Conservation (phyloP, 345 rosid species). For the Noccaea bulbosa region DNA sequence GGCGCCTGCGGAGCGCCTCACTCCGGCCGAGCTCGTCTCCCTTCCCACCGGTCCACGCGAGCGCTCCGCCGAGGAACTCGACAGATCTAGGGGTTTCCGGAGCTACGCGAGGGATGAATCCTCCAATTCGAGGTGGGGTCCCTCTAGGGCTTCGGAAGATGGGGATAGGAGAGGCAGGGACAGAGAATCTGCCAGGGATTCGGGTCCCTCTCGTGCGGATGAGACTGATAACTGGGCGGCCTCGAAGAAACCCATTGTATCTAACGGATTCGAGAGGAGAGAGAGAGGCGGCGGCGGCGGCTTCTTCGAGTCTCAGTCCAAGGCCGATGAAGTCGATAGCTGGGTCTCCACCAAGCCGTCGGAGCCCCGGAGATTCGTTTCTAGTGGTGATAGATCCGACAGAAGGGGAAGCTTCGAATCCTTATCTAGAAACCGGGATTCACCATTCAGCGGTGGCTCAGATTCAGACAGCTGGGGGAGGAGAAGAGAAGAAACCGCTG, state of each 20-base stretch:
- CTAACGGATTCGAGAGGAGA: conserved; percentile 29
- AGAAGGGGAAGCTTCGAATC: conserved; percentile 72
- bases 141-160: conserved; percentile 60
- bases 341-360: conserved; percentile 68
- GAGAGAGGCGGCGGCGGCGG: conserved; percentile 41
- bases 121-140: conserved; percentile 63
- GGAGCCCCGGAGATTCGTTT: conserved; percentile 51
- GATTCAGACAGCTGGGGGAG: conserved; percentile 81
- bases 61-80: conserved; percentile 87
- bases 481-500: conserved; percentile 61
- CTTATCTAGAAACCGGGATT: conserved; percentile 60
- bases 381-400: conserved; percentile 51
- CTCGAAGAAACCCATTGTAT: conserved; percentile 57
- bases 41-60: conserved; percentile 95
- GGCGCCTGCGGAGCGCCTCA: conserved; percentile 46
- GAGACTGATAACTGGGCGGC: conserved; percentile 93
- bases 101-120: conserved; percentile 57
- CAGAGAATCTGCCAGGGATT: conserved; percentile 54
- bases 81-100: conserved; percentile 69
- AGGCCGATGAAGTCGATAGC: conserved; percentile 84
- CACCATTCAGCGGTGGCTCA: conserved; percentile 46
- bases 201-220: conserved; percentile 78
- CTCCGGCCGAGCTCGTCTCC: conserved; percentile 57
- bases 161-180: conserved; percentile 49
- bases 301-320: conserved; percentile 66